phyloP scores from a whole-genome alignment of 2,329 filamentous ascomycete genomes.

The Coniochaeta ligniaria region DNA sequence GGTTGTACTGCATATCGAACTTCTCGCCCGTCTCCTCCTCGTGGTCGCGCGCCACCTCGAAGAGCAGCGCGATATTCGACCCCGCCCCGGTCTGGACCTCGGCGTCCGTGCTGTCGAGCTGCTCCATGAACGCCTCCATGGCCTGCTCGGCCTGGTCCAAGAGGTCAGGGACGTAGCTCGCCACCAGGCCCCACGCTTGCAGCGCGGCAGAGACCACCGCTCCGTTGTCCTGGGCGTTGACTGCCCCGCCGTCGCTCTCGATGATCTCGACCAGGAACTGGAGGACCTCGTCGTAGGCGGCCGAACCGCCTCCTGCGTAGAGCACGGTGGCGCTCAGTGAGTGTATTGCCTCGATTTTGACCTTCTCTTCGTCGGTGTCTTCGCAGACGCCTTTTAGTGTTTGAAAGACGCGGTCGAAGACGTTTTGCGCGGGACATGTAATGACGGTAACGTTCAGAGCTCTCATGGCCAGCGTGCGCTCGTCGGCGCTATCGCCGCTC shows the following conservation, averaged over 20 bases:
- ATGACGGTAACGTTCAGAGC: conserved; percentile 65
- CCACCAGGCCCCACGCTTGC: conserved; percentile 73
- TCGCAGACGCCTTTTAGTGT: conserved; percentile 56
- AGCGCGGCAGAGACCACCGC: conserved; percentile 68
- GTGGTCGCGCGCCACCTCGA: conserved; percentile 57
- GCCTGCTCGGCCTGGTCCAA: conserved; percentile 63
- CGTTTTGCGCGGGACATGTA: conserved; percentile 55
- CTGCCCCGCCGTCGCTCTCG: conserved; percentile 67
- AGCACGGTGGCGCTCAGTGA: conserved; percentile 65
- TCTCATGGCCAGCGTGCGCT: conserved; percentile 63
- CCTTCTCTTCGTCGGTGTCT: conserved; percentile 55
- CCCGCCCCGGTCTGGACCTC: conserved; percentile 72
- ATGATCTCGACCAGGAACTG: conserved; percentile 71
- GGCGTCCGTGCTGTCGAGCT: conserved; percentile 68
- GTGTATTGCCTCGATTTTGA: conserved; percentile 67
- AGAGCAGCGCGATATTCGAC: conserved; percentile 74
- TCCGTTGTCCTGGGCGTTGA: conserved; percentile 65
- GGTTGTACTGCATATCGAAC: conserved; percentile 43
- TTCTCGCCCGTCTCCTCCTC: conserved; percentile 41
- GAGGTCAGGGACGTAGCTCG: conserved; percentile 69
- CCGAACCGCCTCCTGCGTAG: conserved; percentile 66
- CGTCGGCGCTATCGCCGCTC: conserved; percentile 58
- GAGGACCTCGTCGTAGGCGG: conserved; percentile 64
- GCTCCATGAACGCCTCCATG: conserved; percentile 76
- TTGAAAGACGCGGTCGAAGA: conserved; percentile 56